Evolutionary conservation across 352 stramenopile species (phyloP).

Genomic region (Pythium phragmiticola): DNA sequence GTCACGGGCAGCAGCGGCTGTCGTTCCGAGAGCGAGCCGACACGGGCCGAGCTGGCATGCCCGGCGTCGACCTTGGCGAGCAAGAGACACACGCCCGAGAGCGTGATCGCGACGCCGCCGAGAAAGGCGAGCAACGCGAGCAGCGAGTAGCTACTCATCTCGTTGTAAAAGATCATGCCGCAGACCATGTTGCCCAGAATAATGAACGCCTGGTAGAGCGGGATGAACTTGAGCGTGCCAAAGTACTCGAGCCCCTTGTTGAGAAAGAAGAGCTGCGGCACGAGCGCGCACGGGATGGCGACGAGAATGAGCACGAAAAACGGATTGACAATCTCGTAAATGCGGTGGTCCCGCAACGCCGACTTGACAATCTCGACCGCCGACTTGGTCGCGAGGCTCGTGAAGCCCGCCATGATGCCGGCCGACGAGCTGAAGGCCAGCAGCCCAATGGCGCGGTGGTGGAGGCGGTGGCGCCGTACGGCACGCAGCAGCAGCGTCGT

Average conservation of each 20-base stretch:
- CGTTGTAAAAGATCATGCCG: constrained; percentile 79
- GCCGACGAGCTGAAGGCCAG: constrained; percentile 72
- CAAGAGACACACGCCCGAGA: constrained; percentile 59
- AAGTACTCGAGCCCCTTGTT: constrained; percentile 81
- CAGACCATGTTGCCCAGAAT: constrained; percentile 77
- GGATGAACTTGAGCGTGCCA: constrained; percentile 79
- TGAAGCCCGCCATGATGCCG: constrained; percentile 77
- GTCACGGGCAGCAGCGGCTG: constrained; percentile 21
- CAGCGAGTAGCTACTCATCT: constrained; percentile 61
- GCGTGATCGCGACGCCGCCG: constrained; percentile 51
- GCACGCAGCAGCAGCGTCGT: constrained; percentile 50
- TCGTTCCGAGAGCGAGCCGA: constrained; percentile 10
- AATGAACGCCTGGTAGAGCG: constrained; percentile 81
- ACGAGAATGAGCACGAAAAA: constrained; percentile 69
- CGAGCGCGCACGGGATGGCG: constrained; percentile 53
- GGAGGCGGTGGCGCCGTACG: constrained; percentile 51
- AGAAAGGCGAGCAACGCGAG: constrained; percentile 47
- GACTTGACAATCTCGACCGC: constrained; percentile 66
- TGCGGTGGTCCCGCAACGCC: constrained; percentile 33
- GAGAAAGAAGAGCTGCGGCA: constrained; percentile 74
- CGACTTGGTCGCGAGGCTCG: constrained; percentile 75
- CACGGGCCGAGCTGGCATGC: not conserved
- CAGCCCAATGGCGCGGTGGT: constrained; percentile 49
- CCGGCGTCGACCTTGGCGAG: constrained; percentile 52
- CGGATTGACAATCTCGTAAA: constrained; percentile 56